Conservation (phyloP, 768 basidiomycete species). For the Kwoniella pini region DNA sequence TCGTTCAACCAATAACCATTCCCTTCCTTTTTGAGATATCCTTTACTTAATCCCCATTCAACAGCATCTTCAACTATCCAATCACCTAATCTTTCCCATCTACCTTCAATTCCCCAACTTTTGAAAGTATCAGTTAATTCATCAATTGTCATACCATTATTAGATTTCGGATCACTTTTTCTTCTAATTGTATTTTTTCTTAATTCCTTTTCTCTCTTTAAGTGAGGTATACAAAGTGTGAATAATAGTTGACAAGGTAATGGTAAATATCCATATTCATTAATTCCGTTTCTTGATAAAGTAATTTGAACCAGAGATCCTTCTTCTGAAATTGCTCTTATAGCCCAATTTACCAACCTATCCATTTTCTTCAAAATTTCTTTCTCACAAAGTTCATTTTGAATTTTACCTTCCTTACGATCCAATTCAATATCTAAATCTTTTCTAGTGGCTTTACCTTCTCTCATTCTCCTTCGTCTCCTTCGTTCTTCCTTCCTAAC, state of each 20-base stretch:
- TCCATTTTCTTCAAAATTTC: slow-evolving; percentile 13
- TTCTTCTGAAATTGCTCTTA: slow-evolving; percentile 37
- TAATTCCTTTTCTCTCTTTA: slow-evolving; percentile 18
- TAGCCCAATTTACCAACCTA: slow-evolving; percentile 28
- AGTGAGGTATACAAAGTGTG: slow-evolving; percentile 29
- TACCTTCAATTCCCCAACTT: slow-evolving; percentile 37
- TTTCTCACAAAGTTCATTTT: neutral
- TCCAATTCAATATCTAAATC: slow-evolving; percentile 27
- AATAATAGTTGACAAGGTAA: slow-evolving; percentile 34
- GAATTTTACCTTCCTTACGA: neutral
- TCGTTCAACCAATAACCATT: slow-evolving; percentile 37
- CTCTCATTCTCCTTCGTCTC: slow-evolving; percentile 30
- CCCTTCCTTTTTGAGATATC: slow-evolving; percentile 24
- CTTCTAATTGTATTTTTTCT: slow-evolving; percentile 19
- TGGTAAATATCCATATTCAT: slow-evolving; percentile 32
- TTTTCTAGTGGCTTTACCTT: slow-evolving; percentile 26
- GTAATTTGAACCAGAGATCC: slow-evolving; percentile 36
- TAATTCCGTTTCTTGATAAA: too few relatives aligned
- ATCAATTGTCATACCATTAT: slow-evolving; percentile 35
- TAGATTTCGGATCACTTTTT: slow-evolving; percentile 22
- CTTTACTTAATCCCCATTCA: slow-evolving; percentile 25
- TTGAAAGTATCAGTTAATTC: slow-evolving; percentile 24
- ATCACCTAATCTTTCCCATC: slow-evolving; percentile 46
- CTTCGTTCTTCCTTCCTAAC: slow-evolving; percentile 30
- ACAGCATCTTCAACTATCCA: slow-evolving; percentile 38